Percentiles rank a stretch among this genome's conserved stretches.
phyloP scores from a whole-genome alignment of 2,329 filamentous ascomycete species.

The Salinomyces thailandicus region DNA sequence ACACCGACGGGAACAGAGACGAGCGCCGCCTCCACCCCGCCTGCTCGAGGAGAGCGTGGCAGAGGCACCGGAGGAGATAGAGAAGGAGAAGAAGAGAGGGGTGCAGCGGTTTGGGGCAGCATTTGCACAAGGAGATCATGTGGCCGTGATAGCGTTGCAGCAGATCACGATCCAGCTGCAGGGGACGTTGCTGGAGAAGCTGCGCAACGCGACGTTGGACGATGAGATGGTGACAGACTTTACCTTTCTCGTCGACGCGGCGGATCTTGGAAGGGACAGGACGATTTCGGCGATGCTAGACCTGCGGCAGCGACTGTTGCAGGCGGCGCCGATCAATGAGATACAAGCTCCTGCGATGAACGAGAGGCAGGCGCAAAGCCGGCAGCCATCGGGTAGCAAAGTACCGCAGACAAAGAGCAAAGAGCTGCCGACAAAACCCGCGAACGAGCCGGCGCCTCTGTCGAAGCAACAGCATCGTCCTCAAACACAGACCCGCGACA shows the following conservation, averaged over 20 bases:
- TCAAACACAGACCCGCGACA: slow-evolving; percentile 15
- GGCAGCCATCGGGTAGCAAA: not conserved
- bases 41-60: slow-evolving; percentile 23
- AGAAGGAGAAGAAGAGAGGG: slow-evolving; percentile 23
- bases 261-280: slow-evolving; percentile 21
- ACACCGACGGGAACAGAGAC: slow-evolving; percentile 19
- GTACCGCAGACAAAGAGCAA: not conserved
- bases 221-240: slow-evolving; percentile 22
- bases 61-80: slow-evolving; percentile 24
- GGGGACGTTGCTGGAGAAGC: slow-evolving; percentile 20
- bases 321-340: slow-evolving; percentile 7
- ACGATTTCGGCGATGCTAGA: slow-evolving; percentile 22
- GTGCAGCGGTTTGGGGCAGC: slow-evolving; percentile 20
- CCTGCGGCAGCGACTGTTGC: slow-evolving; percentile 20
- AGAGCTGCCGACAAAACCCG: slow-evolving; percentile 1
- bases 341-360: not conserved
- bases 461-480: slow-evolving; percentile 3
- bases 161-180: slow-evolving; percentile 24
- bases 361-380: not conserved
- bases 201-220: slow-evolving; percentile 21
- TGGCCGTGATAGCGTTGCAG: slow-evolving; percentile 23
- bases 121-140: slow-evolving; percentile 24
- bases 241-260: slow-evolving; percentile 21
- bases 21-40: slow-evolving; percentile 21
- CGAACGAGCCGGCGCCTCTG: not conserved